Evolutionary conservation across 2,329 filamentous ascomycete species (phyloP).

Genomic region (Blastomyces emzantsi): DNA sequence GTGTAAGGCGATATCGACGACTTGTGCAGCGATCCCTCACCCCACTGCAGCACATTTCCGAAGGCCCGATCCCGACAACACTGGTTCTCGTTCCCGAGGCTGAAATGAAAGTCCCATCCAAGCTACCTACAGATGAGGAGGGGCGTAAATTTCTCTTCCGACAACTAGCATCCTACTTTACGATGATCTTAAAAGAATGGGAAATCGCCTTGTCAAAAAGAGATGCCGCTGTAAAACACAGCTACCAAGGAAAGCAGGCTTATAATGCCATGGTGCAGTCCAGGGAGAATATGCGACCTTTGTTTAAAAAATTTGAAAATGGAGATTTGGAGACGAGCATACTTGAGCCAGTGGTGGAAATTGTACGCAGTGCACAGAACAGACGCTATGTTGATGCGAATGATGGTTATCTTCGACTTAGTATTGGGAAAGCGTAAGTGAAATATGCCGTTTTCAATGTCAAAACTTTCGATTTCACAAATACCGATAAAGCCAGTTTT

Average conservation of each 20-base stretch:
- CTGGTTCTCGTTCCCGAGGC: conserved; percentile 70
- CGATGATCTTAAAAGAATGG: conserved; percentile 89
- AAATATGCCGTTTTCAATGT: not conserved
- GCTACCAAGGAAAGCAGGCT: conserved; percentile 71
- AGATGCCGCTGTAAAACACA: conserved; percentile 52
- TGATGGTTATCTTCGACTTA: conserved; percentile 83
- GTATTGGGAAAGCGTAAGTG: conserved; percentile 74
- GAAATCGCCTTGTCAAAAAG: conserved; percentile 60
- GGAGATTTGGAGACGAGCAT: conserved; percentile 69
- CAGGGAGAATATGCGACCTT: conserved; percentile 74
- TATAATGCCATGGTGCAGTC: conserved; percentile 79
- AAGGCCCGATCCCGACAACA: conserved; percentile 79
- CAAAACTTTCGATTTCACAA: not conserved
- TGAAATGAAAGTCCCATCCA: conserved; percentile 72
- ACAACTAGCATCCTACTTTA: conserved; percentile 91
- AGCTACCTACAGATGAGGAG: conserved; percentile 54
- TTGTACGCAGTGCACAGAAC: conserved; percentile 82
- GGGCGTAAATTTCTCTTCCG: conserved; percentile 66
- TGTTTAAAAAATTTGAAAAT: conserved; percentile 84
- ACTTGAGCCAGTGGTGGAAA: conserved; percentile 76
- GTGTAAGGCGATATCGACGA: conserved; percentile 61
- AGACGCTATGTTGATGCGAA: conserved; percentile 93
- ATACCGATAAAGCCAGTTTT: conserved; percentile 13
- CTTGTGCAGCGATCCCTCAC: conserved; percentile 41
- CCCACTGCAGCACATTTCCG: conserved; percentile 43